phyloP scores from a whole-genome alignment of 192 early-diverging fungal species.

The Backusella psychrophila region DNA sequence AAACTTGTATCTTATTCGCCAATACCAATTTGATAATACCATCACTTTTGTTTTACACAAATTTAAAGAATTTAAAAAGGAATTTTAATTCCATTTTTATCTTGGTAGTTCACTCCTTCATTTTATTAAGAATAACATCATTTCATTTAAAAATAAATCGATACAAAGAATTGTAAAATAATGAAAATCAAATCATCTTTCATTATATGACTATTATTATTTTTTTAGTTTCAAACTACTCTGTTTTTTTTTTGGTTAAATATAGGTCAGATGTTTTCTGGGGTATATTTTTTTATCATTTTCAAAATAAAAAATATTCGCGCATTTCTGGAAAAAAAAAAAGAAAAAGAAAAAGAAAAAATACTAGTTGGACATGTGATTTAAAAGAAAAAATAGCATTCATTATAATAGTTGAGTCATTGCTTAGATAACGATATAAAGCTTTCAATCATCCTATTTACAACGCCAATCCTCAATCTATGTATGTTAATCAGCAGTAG shows the following conservation, averaged over 20 bases:
- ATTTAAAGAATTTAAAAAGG: background rate
- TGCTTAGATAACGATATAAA: no score
- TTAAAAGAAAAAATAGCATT: background rate
- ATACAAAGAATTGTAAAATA: background rate
- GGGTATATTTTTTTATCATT: background rate
- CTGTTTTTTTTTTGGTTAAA: background rate
- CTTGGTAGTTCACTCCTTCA: background rate
- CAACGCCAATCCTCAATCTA: no score
- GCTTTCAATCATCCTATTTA: background rate
- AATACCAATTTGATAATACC: background rate
- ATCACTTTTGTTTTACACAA: background rate
- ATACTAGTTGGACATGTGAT: background rate
- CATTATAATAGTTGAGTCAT: background rate
- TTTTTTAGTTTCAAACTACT: background rate
- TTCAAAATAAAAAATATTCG: background rate
- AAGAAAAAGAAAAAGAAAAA: background rate
- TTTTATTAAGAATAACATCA: background rate
- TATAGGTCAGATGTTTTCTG: slow-evolving; percentile 4
- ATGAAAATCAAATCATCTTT: no score
- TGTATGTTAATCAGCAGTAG: no score
- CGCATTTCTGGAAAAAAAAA: background rate
- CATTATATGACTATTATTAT: background rate
- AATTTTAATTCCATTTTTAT: slow-evolving; percentile 6
- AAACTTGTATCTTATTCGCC: slow-evolving; percentile 1
- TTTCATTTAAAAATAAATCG: background rate